Conservation (phyloP, 2,329 filamentous ascomycete genomes). For the Ampelomyces quisqualis region DNA sequence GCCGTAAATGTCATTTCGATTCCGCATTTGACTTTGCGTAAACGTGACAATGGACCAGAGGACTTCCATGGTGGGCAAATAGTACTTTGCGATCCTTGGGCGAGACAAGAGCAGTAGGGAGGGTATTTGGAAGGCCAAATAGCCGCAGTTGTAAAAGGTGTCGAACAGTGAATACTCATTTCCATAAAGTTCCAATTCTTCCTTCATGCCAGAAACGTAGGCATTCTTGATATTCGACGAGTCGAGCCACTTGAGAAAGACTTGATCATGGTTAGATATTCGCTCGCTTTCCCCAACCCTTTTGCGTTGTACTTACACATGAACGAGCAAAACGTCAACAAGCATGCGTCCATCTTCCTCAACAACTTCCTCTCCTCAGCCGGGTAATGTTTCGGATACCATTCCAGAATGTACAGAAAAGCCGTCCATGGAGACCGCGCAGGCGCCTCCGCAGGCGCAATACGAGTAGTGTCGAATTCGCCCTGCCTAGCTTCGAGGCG, state of each 20-base stretch:
- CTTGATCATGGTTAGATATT: slow-evolving; percentile 20
- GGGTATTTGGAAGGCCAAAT: slow-evolving; percentile 45
- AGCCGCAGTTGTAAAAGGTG: slow-evolving; percentile 50
- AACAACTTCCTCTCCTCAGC: slow-evolving; percentile 38
- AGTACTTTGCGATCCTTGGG: slow-evolving; percentile 40
- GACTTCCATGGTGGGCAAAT: slow-evolving; percentile 45
- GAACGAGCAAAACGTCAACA: slow-evolving; percentile 41
- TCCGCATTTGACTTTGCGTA: slow-evolving; percentile 43
- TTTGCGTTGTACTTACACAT: slow-evolving; percentile 33
- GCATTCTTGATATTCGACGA: slow-evolving; percentile 50
- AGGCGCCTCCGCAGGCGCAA: slow-evolving; percentile 38
- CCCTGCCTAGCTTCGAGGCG: slow-evolving; percentile 21
- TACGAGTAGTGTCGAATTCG: slow-evolving; percentile 29
- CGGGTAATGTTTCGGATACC: slow-evolving; percentile 42
- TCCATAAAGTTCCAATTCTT: slow-evolving; percentile 45
- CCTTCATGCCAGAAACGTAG: slow-evolving; percentile 42
- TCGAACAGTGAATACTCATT: slow-evolving; percentile 58
- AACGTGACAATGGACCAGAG: slow-evolving; percentile 47
- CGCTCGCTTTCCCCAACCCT: background rate
- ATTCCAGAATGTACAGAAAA: slow-evolving; percentile 44
- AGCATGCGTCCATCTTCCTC: slow-evolving; percentile 41
- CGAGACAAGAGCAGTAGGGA: slow-evolving; percentile 43
- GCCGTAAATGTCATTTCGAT: slow-evolving; percentile 43
- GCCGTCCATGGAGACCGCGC: slow-evolving; percentile 43
- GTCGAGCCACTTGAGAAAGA: slow-evolving; percentile 44